Conservation (phyloP, 345 rosid species). For the Heritiera littoralis region DNA sequence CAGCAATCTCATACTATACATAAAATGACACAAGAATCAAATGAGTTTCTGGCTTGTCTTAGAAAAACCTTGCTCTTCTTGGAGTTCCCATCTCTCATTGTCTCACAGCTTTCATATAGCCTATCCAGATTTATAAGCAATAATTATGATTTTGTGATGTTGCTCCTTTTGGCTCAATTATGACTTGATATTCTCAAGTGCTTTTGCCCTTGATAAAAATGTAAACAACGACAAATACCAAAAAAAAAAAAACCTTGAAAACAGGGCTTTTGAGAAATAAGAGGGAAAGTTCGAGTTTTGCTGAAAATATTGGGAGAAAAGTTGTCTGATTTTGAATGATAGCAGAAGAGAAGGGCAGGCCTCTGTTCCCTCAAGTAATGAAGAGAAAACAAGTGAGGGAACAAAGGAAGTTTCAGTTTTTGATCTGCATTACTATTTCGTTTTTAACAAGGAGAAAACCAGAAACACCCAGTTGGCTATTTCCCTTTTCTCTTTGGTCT, state of each 20-base stretch:
- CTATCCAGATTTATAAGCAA: slow-evolving; percentile 26
- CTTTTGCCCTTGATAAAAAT: background rate
- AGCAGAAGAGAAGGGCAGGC: slow-evolving; percentile 23
- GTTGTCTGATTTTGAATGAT: slow-evolving; percentile 5
- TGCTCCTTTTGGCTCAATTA: slow-evolving; percentile 2
- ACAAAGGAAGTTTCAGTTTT: slow-evolving; percentile 31
- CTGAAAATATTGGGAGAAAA: slow-evolving; percentile 15
- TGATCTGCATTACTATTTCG: slow-evolving; percentile 31
- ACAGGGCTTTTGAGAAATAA: background rate
- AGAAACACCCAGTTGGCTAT: slow-evolving; percentile 32
- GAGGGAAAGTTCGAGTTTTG: slow-evolving; percentile 12
- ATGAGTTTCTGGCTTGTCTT: slow-evolving; percentile 19
- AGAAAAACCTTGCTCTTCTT: slow-evolving; percentile 77
- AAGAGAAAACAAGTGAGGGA: slow-evolving; percentile 30
- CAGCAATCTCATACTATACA: slow-evolving; percentile 18
- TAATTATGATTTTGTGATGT: slow-evolving; percentile 1
- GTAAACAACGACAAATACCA: slow-evolving; percentile 2
- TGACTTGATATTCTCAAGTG: slow-evolving; percentile 4
- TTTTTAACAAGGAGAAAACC: slow-evolving; percentile 26
- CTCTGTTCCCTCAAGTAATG: slow-evolving; percentile 33
- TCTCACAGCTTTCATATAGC: slow-evolving; percentile 58
- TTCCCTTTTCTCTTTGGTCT: slow-evolving; percentile 5
- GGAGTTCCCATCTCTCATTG: slow-evolving; percentile 78
- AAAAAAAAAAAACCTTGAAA: slow-evolving; percentile 22
- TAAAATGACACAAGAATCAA: slow-evolving; percentile 21